Conservation (phyloP, 2,329 filamentous ascomycete species). For the Venturia carpophila region DNA sequence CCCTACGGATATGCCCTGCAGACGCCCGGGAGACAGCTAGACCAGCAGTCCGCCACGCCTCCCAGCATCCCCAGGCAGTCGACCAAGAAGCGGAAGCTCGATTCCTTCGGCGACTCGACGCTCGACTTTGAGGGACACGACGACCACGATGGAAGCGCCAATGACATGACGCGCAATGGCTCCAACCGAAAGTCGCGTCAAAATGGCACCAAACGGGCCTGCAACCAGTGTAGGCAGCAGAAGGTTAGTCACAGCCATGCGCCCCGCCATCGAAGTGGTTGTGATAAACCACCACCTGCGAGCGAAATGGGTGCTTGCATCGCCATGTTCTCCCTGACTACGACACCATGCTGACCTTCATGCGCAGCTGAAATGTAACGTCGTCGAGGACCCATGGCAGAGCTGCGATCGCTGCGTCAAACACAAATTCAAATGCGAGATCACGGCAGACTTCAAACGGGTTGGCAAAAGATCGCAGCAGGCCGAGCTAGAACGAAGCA, state of each 20-base stretch:
- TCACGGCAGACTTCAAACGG: constrained; percentile 81
- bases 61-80: constrained; percentile 12
- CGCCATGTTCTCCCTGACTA: neutral
- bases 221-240: constrained; percentile 78
- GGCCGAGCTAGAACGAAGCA: constrained; percentile 59
- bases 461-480: constrained; percentile 75
- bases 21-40: constrained; percentile 2
- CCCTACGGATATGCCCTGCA: constrained; percentile 14
- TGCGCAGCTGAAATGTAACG: constrained; percentile 68
- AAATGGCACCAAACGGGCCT: constrained; percentile 55
- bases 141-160: constrained; percentile 6
- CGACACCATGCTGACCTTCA: constrained; percentile 12
- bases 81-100: constrained; percentile 10
- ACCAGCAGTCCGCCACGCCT: neutral
- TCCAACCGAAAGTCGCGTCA: constrained; percentile 17
- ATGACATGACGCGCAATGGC: constrained; percentile 17
- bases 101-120: constrained; percentile 3
- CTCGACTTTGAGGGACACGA: constrained; percentile 10
- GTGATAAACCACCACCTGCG: neutral
- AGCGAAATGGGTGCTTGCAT: neutral
- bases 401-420: constrained; percentile 71
- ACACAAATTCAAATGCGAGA: constrained; percentile 74
- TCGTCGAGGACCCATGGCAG: constrained; percentile 71
- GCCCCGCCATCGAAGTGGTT: neutral
- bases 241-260: constrained; percentile 51